Conservation (phyloP, 1,139 yeast genomes). For the Hyphopichia burtonii region DNA sequence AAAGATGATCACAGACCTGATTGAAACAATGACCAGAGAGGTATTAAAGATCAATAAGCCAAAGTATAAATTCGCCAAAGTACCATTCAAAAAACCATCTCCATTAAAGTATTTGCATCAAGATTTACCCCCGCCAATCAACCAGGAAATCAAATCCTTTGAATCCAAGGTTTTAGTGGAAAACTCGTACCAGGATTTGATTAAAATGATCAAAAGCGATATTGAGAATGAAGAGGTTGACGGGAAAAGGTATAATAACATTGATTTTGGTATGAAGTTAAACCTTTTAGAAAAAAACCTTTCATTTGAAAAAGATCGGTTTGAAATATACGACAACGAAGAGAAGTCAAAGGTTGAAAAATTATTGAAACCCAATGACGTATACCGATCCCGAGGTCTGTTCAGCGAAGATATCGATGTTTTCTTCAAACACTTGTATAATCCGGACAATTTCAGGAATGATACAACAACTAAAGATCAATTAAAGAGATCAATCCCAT, state of each 20-base stretch:
- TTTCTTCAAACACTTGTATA: slow-evolving; percentile 14
- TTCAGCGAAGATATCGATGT: slow-evolving; percentile 24
- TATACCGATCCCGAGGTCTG: slow-evolving; percentile 3
- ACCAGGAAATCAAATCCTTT: slow-evolving; percentile 8
- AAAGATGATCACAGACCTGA: no score
- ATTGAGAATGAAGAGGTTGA: slow-evolving; percentile 10
- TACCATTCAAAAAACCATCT: not conserved
- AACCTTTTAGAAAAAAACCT: slow-evolving; percentile 24
- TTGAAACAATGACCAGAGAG: not conserved
- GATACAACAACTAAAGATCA: not conserved
- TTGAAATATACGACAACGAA: slow-evolving; percentile 13
- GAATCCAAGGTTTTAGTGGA: slow-evolving; percentile 16
- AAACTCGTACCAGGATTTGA: slow-evolving; percentile 18
- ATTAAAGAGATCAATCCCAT: slow-evolving; percentile 7
- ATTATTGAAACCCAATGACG: not conserved
- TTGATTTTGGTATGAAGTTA: slow-evolving; percentile 3
- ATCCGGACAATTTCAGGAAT: not conserved
- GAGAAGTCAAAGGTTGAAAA: not conserved
- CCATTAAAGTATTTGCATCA: not conserved
- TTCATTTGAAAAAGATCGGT: slow-evolving; percentile 17
- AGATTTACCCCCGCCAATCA: slow-evolving; percentile 7
- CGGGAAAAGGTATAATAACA: not conserved
- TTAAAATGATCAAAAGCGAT: slow-evolving; percentile 15
- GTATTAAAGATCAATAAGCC: slow-evolving; percentile 6
- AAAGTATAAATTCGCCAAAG: slow-evolving; percentile 3